Conservation (phyloP, 1,284 basidiomycete species). For the Tilletia caries region DNA sequence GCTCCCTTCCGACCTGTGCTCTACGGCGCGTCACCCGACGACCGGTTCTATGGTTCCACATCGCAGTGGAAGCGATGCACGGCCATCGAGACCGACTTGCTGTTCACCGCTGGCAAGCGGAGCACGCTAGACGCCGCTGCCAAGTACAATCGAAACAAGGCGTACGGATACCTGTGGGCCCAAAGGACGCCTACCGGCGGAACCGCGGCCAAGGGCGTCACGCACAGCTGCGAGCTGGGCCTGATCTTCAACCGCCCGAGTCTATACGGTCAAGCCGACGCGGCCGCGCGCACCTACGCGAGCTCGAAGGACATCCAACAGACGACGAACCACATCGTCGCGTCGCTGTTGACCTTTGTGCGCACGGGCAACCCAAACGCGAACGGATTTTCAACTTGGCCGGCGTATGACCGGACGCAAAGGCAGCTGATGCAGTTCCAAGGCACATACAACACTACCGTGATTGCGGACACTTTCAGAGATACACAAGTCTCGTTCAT, state of each 20-base stretch:
- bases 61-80: slow-evolving; percentile 8
- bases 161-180: slow-evolving; percentile 7
- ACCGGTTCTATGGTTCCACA: neutral
- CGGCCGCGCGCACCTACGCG: neutral
- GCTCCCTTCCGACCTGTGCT: slow-evolving; percentile 7
- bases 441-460: slow-evolving; percentile 10
- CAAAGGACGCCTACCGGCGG: neutral
- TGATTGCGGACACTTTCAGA: neutral
- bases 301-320: neutral
- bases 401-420: neutral
- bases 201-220: neutral
- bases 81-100: slow-evolving; percentile 10
- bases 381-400: neutral
- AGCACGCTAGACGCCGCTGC: neutral
- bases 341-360: slow-evolving; percentile 8
- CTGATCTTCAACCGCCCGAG: slow-evolving; percentile 9
- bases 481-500: neutral
- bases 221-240: slow-evolving; percentile 10
- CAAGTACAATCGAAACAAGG: neutral
- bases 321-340: slow-evolving; percentile 5
- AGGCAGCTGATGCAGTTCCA: slow-evolving; percentile 11
- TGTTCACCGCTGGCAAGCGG: neutral
- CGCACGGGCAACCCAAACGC: neutral
- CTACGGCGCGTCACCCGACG: neutral
- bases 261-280: neutral